Conservation (phyloP, 1,284 basidiomycete species). For the Omphalotus olearius region DNA sequence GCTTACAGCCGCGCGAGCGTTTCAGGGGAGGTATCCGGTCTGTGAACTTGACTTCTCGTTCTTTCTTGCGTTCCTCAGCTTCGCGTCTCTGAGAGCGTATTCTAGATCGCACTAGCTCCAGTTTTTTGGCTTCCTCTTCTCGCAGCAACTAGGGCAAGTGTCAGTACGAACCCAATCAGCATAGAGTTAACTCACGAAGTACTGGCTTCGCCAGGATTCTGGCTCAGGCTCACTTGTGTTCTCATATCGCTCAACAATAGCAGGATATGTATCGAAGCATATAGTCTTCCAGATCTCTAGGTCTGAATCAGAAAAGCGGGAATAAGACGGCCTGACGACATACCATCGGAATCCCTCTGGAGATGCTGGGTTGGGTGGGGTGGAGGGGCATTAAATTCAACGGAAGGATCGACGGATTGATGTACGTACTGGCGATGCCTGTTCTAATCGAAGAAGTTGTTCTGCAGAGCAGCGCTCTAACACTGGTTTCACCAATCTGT, state of each 20-base stretch:
- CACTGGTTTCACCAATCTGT: conserved; percentile 63
- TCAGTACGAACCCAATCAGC: conserved; percentile 1
- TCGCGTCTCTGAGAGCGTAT: conserved; percentile 62
- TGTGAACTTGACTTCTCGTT: conserved; percentile 67
- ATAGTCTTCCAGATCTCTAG: conserved; percentile 68
- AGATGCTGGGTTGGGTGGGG: conserved; percentile 42
- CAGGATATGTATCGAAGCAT: conserved; percentile 55
- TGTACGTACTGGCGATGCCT: conserved; percentile 59
- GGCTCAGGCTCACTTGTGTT: conserved; percentile 38
- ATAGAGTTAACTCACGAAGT: conserved; percentile 46
- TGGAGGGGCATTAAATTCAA: conserved; percentile 15
- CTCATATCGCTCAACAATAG: conserved; percentile 42
- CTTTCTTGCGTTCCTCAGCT: conserved; percentile 67
- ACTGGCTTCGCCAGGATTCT: conserved; percentile 64
- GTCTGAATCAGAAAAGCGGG: conserved; percentile 14
- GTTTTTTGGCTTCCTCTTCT: conserved; percentile 50
- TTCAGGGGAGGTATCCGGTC: conserved; percentile 61
- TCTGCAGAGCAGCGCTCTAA: conserved; percentile 68
- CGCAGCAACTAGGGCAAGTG: conserved; percentile 42
- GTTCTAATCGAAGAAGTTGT: conserved; percentile 62
- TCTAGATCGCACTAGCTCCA: conserved; percentile 55
- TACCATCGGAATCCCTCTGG: conserved; percentile 54
- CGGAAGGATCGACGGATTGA: conserved; percentile 13
- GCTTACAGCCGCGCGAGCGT: conserved; percentile 51
- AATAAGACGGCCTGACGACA: conserved; percentile 15